Conservation (phyloP, 2,329 filamentous ascomycete genomes). For the Iodosphaeria phyllophila region DNA sequence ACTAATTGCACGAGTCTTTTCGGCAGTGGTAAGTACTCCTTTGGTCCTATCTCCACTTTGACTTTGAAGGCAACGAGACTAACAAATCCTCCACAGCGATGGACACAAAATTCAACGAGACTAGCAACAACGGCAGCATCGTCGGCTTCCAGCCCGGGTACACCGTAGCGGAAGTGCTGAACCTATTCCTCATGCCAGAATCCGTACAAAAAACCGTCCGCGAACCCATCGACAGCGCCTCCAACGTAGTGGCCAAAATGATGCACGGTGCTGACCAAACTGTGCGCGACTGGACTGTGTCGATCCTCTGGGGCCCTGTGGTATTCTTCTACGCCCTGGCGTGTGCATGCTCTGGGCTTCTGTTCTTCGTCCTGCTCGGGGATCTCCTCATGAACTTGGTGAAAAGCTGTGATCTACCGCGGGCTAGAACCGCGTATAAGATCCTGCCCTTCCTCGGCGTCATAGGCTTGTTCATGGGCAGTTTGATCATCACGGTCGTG, state of each 20-base stretch:
- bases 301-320: neutral
- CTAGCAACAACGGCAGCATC: neutral
- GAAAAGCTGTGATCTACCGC: neutral
- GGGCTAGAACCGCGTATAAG: neutral
- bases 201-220: neutral
- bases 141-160: neutral
- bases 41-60: neutral
- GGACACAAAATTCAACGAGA: neutral
- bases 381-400: neutral
- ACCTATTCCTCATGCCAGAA: neutral
- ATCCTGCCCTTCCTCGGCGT: neutral
- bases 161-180: neutral
- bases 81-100: neutral
- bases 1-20: neutral
- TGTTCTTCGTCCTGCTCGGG: neutral
- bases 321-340: neutral
- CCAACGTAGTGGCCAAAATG: neutral
- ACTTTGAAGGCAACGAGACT: neutral
- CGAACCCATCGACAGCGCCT: neutral
- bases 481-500: neutral
- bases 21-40: neutral
- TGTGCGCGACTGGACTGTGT: neutral
- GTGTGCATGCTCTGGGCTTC: neutral
- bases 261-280: slow-evolving; percentile 1
- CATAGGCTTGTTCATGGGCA: slow-evolving; percentile 1